A percentile compares a stretch with the other conserved stretches of the same genome.
These are phyloP conservation scores for Aspergillus proliferans DNA, from an alignment of 2,329 filamentous ascomycete genomes.

Conservation along the genomic window DNA sequence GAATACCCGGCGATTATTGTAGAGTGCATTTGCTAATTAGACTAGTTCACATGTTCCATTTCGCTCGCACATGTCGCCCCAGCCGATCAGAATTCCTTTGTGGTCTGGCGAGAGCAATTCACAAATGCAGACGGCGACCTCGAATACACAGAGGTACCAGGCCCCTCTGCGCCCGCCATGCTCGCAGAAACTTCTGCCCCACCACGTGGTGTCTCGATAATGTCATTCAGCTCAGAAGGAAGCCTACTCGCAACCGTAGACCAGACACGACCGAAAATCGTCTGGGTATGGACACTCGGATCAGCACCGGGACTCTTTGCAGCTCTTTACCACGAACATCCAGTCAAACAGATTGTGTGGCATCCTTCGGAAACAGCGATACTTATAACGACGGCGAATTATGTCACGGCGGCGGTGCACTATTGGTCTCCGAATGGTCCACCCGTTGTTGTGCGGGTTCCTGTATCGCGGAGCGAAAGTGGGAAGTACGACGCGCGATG, in stretches of 20 bases:
- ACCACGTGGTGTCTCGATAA: conserved; percentile 31
- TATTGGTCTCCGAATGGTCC: conserved; percentile 26
- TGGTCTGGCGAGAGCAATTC: conserved; percentile 30
- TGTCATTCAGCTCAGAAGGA: conserved; percentile 36
- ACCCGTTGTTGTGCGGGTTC: conserved; percentile 26
- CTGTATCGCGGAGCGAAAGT: conserved; percentile 26
- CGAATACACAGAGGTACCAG: conserved; percentile 34
- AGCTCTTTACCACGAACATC: conserved; percentile 38
- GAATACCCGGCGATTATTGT: neutral
- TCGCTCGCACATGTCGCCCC: conserved; percentile 30
- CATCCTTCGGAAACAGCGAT: conserved; percentile 31
- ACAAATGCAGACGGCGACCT: conserved; percentile 22
- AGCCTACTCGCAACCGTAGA: conserved; percentile 34
- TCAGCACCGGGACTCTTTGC: conserved; percentile 23
- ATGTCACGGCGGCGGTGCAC: conserved; percentile 25
- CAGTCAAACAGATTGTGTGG: conserved; percentile 37
- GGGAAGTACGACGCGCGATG: conserved; percentile 32
- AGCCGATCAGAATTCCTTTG: conserved; percentile 23
- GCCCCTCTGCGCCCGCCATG: conserved; percentile 30
- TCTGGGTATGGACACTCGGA: conserved; percentile 41
- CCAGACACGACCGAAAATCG: conserved; percentile 36
- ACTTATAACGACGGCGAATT: conserved; percentile 34
- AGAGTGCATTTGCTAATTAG: conserved; percentile 1
- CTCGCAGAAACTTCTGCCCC: conserved; percentile 23
- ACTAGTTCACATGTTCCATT: conserved; percentile 27